Conservation (phyloP, 441 rosid genomes). For the Syzygium syzygioides region DNA sequence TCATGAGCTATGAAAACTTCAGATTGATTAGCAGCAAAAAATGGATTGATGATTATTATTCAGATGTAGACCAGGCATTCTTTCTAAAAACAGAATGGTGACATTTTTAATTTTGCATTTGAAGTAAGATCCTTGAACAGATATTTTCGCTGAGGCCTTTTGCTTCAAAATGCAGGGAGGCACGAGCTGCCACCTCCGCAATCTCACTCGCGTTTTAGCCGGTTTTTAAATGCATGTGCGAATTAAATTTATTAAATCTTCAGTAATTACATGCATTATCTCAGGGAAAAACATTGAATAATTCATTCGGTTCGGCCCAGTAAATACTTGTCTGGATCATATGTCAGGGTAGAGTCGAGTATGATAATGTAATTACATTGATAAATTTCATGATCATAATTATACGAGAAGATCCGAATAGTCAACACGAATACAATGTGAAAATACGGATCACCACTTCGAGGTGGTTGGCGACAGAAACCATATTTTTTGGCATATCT, state of each 20-base stretch:
- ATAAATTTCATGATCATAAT: neutral
- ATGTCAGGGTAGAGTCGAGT: neutral
- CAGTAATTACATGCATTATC: neutral
- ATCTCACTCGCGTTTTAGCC: neutral
- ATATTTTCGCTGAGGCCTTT: neutral
- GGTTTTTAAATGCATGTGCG: neutral
- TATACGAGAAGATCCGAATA: neutral
- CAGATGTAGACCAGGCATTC: conserved; percentile 20
- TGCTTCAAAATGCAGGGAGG: neutral
- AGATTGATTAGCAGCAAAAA: conserved; percentile 9
- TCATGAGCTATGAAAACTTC: conserved; percentile 35
- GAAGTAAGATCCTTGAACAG: conserved; percentile 21
- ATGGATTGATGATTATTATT: conserved; percentile 23
- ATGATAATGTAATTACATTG: neutral
- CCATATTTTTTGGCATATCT: neutral
- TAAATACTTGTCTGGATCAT: neutral
- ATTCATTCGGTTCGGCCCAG: neutral
- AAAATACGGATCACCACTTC: neutral
- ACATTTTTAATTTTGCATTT: conserved; percentile 18
- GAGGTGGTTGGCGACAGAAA: neutral
- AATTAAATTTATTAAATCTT: neutral
- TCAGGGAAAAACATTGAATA: neutral
- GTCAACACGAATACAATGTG: neutral
- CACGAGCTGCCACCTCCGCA: neutral
- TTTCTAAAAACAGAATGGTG: conserved; percentile 35